Evolutionary conservation across 352 stramenopile species (phyloP).

Genomic region (Phytopythium kandeliae): DNA sequence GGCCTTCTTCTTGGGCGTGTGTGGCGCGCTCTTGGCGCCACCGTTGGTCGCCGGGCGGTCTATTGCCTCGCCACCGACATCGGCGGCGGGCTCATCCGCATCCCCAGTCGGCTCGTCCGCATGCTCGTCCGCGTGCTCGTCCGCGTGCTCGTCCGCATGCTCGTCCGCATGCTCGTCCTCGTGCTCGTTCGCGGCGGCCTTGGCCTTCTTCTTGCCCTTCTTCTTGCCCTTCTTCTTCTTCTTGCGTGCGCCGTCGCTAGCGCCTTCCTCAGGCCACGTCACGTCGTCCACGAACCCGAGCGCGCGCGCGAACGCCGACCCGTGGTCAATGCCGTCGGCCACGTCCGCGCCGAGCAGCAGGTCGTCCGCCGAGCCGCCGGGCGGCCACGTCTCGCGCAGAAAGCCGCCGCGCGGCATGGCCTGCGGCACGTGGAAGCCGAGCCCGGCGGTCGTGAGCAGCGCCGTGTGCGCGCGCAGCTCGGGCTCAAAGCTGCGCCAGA

Average conservation of each 20-base stretch:
- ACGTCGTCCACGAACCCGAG: constrained; percentile 83
- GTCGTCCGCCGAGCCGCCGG: constrained; percentile 43
- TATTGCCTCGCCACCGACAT: constrained; percentile 6
- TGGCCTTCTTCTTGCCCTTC: constrained; percentile 35
- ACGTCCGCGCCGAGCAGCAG: constrained; percentile 39
- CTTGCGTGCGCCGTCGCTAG: constrained; percentile 39
- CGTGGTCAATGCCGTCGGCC: constrained; percentile 66
- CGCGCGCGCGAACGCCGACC: constrained; percentile 73
- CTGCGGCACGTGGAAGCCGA: constrained; percentile 77
- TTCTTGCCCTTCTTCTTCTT: constrained; percentile 77
- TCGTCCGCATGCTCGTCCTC: constrained; percentile 4
- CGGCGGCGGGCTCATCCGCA: constrained; percentile 6
- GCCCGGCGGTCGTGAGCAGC: constrained; percentile 45
- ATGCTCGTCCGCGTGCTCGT: constrained; percentile 2
- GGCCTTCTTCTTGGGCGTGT: constrained; percentile 8
- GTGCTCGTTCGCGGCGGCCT: constrained; percentile 2
- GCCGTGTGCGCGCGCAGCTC: constrained; percentile 57
- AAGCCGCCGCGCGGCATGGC: constrained; percentile 40
- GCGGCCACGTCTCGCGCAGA: constrained; percentile 62
- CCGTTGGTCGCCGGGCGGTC: neutral
- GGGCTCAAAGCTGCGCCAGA: constrained; percentile 70
- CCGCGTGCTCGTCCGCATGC: constrained; percentile 12
- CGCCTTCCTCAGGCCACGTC: constrained; percentile 69
- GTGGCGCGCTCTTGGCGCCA: neutral
- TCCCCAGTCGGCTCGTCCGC: constrained; percentile 12